Conservation (phyloP, 805 yeast genomes). For the Grigorovia yakushimaensis region DNA sequence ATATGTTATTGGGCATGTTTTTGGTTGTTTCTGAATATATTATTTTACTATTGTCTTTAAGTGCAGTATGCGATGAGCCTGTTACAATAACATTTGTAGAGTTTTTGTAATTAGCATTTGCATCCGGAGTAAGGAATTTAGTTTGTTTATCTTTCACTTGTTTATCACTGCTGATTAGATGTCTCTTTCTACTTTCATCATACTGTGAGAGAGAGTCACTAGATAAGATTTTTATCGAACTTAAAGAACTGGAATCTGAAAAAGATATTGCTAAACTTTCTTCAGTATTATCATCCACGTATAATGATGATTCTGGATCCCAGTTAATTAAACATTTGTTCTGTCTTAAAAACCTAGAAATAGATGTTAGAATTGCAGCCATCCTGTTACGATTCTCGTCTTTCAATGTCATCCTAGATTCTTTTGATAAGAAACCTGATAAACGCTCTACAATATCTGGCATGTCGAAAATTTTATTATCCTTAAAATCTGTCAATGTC, state of each 20-base stretch:
- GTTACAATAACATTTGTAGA: neutral
- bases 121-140: too few species aligned
- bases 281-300: neutral
- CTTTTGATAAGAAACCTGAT: conserved; percentile 5
- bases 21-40: neutral
- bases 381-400: conserved; percentile 8
- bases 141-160: too few species aligned
- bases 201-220: neutral
- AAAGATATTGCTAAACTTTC: neutral
- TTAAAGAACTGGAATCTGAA: neutral
- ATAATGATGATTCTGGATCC: neutral
- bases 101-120: neutral
- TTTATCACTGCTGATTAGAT: neutral
- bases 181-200: neutral
- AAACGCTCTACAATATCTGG: conserved; percentile 4
- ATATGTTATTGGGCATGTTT: neutral
- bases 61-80: neutral
- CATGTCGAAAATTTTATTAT: conserved; percentile 5
- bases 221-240: neutral
- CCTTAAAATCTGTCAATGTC: conserved; percentile 11
- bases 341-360: conserved; percentile 8
- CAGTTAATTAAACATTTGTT: conserved; percentile 7
- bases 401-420: conserved; percentile 1
- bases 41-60: neutral
- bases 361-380: conserved; percentile 8